Evolutionary conservation across 2,329 filamentous ascomycete species (phyloP).

Genomic region (Claviceps purpurea): DNA sequence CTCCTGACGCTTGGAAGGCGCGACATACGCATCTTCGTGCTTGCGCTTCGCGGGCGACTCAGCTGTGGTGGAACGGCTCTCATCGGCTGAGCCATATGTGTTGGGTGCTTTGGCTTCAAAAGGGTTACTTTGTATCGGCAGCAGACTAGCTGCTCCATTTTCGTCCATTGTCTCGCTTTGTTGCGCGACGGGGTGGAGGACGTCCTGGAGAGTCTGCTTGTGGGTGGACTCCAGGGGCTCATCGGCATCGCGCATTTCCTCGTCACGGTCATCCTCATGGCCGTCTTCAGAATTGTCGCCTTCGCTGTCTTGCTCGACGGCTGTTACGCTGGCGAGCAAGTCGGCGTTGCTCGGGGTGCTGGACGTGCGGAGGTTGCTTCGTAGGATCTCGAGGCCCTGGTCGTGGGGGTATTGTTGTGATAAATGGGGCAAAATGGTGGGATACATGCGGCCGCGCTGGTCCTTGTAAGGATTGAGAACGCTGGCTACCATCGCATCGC

Average conservation of each 20-base stretch:
- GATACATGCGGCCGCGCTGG: conserved; percentile 47
- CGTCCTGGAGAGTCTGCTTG: neutral
- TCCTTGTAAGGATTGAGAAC: conserved; percentile 64
- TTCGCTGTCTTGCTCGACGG: conserved; percentile 26
- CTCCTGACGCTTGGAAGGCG: conserved; percentile 27
- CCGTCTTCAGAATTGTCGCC: conserved; percentile 17
- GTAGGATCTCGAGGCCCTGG: conserved; percentile 57
- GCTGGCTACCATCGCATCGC: conserved; percentile 65
- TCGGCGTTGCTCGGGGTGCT: conserved; percentile 14
- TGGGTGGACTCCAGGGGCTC: neutral
- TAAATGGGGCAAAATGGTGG: conserved; percentile 72
- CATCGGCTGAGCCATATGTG: neutral
- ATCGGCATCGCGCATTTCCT: neutral
- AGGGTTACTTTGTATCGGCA: conserved; percentile 22
- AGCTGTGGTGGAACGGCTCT: conserved; percentile 7
- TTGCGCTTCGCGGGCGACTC: conserved; percentile 25
- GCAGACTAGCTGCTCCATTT: conserved; percentile 13
- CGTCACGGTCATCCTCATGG: conserved; percentile 9
- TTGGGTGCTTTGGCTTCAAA: conserved; percentile 17
- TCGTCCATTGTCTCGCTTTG: conserved; percentile 9
- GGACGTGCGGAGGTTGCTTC: conserved; percentile 39
- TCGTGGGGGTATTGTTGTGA: conserved; percentile 50
- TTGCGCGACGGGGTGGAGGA: conserved; percentile 11
- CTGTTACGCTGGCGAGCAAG: conserved; percentile 16
- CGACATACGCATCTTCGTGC: conserved; percentile 22